Percentiles rank a stretch among this genome's conserved stretches.
Evolutionary conservation across 164 flowering plant genomes (phyloP).

Genomic region (Nymphaea colorata): DNA sequence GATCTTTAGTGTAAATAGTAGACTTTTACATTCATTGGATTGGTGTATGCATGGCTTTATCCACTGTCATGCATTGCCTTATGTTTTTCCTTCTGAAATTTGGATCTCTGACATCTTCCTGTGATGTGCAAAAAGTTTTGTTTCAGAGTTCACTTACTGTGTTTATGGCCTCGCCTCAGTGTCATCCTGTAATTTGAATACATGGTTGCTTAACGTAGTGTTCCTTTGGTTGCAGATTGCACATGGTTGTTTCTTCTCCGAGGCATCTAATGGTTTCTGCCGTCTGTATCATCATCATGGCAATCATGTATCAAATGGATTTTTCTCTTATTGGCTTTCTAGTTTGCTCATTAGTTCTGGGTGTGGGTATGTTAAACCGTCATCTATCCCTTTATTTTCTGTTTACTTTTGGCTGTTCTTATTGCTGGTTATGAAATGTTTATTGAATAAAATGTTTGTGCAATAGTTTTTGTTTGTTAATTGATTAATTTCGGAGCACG

Average conservation of each 20-base stretch:
- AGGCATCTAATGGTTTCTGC: constrained; percentile 86
- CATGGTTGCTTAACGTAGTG: not conserved
- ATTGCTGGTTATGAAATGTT: not conserved
- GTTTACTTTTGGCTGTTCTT: not conserved
- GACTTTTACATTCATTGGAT: no score
- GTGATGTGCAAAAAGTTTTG: not conserved
- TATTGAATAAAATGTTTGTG: no score
- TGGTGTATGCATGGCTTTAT: not conserved
- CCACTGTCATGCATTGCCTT: not conserved
- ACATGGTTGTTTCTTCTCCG: constrained; percentile 96
- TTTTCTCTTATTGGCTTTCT: constrained; percentile 83
- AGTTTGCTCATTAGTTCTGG: constrained; percentile 53
- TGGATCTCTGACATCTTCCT: not conserved
- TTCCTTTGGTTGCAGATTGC: constrained; percentile 46
- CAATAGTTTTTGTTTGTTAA: no score
- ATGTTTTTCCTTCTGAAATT: not conserved
- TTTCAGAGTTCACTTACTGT: no score
- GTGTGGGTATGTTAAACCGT: constrained; percentile 51
- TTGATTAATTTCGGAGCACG: no score
- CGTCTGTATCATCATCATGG: constrained; percentile 79
- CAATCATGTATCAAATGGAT: constrained; percentile 67
- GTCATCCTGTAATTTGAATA: not conserved
- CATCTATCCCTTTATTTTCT: not conserved
- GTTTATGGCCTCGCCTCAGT: no score
- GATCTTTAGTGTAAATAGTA: no score